Conservation (phyloP, 768 basidiomycete genomes). For the Phanerodontia chrysosporium region DNA sequence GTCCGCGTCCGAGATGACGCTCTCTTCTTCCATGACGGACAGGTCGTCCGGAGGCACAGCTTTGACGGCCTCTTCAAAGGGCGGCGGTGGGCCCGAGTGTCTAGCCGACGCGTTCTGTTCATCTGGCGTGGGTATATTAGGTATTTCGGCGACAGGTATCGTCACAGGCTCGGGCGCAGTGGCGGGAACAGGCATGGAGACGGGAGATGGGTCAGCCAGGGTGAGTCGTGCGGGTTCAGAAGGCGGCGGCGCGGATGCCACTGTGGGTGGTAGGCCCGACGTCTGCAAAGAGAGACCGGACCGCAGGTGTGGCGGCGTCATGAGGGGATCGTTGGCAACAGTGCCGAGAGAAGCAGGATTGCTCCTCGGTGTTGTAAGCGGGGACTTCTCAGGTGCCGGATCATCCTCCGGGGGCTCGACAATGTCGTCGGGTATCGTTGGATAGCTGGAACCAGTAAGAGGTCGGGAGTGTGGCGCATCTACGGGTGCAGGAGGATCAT, state of each 20-base stretch:
- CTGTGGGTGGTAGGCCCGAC: conserved; percentile 2
- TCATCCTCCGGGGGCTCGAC: neutral
- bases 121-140: conserved; percentile 15
- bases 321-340: conserved; percentile 10
- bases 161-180: neutral
- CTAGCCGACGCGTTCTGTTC: neutral
- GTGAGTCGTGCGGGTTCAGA: conserved; percentile 8
- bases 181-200: conserved; percentile 2
- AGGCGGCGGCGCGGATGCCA: neutral
- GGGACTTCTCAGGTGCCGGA: conserved; percentile 12
- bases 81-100: conserved; percentile 7
- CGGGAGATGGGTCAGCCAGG: conserved; percentile 1
- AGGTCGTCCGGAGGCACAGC: conserved; percentile 6
- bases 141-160: conserved; percentile 10
- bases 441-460: conserved; percentile 6
- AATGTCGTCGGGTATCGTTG: conserved; percentile 5
- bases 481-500: neutral
- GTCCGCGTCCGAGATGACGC: conserved; percentile 24
- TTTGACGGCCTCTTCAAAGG: conserved; percentile 6
- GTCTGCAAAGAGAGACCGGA: neutral
- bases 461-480: conserved; percentile 7
- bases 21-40: conserved; percentile 12
- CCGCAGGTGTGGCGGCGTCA: conserved; percentile 6
- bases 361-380: conserved; percentile 22
- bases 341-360: conserved; percentile 1